These are phyloP conservation scores for Cordyceps cicadae DNA, from an alignment of 2,329 filamentous ascomycete species.

Conservation along the genomic window DNA sequence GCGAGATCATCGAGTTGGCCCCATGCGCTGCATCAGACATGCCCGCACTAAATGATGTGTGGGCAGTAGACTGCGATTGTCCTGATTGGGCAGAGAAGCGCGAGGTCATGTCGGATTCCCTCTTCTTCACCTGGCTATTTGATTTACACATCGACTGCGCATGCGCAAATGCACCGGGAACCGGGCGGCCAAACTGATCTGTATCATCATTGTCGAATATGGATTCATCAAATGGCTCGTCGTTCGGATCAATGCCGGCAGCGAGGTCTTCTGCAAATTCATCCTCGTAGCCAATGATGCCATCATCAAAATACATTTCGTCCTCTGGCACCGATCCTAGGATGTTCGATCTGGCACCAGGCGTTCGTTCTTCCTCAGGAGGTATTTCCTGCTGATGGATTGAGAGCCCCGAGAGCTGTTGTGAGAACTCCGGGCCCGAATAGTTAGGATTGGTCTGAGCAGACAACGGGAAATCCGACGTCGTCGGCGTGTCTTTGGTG, in stretches of 20 bases:
- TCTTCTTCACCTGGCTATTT: conserved; percentile 26
- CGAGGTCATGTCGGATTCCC: conserved; percentile 40
- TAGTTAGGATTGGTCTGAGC: neutral
- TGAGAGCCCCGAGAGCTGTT: conserved; percentile 2
- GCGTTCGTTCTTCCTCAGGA: neutral
- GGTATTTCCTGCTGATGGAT: neutral
- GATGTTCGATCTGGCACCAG: neutral
- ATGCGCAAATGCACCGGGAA: conserved; percentile 49
- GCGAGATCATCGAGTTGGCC: conserved; percentile 8
- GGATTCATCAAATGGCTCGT: conserved; percentile 59
- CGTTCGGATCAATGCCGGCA: conserved; percentile 36
- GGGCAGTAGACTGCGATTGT: conserved; percentile 40
- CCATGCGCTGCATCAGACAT: conserved; percentile 14
- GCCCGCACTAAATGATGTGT: conserved; percentile 40
- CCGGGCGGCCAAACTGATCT: conserved; percentile 51
- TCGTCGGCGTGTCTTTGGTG: conserved; percentile 36
- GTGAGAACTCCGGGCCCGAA: neutral
- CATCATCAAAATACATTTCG: conserved; percentile 64
- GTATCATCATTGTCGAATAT: conserved; percentile 64
- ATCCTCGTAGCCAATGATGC: conserved; percentile 40
- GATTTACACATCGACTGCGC: conserved; percentile 40
- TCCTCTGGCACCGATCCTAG: conserved; percentile 25
- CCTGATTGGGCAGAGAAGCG: conserved; percentile 36
- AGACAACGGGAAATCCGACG: conserved; percentile 12
- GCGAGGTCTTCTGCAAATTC: conserved; percentile 40